Percentiles rank a stretch among this genome's conserved stretches.
These are phyloP conservation scores for Thymus quinquecostatus DNA, from an alignment of 257 asterid genomes.

Conservation along the genomic window DNA sequence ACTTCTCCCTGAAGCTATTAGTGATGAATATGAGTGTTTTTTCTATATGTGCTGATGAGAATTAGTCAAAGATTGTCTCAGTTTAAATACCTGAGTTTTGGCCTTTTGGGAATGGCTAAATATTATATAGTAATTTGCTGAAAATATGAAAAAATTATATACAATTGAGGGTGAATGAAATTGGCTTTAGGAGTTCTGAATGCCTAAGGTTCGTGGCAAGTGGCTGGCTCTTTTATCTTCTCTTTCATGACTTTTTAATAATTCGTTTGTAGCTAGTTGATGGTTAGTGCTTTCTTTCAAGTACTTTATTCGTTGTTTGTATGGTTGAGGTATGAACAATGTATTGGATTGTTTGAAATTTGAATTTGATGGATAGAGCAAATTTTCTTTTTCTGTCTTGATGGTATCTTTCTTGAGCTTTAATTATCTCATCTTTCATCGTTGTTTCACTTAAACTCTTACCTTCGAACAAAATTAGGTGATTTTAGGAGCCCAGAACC, in stretches of 20 bases:
- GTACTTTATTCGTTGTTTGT: conserved; percentile 3
- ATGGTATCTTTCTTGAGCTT: not conserved
- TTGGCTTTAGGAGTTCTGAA: not conserved
- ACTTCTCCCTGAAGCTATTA: not conserved
- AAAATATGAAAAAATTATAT: not conserved
- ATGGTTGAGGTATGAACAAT: not conserved
- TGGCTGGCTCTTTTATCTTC: conserved; percentile 7
- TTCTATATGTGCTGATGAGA: not conserved
- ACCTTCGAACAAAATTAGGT: not conserved
- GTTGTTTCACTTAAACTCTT: not conserved
- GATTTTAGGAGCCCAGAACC: not conserved
- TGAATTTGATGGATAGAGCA: conserved; percentile 1
- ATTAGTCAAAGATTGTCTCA: not conserved
- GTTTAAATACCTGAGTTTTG: not conserved
- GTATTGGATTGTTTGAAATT: conserved; percentile 10
- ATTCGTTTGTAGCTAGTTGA: not conserved
- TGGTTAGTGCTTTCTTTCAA: not conserved
- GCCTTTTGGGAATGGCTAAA: not conserved
- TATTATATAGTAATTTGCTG: not conserved
- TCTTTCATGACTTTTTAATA: not conserved
- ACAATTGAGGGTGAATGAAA: not conserved
- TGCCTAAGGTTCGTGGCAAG: not conserved
- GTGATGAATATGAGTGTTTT: not conserved
- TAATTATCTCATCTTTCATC: not conserved
- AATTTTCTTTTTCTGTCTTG: not conserved